Conservation (phyloP, 163 green algal species). For the Trebouxia gelatinosa region DNA sequence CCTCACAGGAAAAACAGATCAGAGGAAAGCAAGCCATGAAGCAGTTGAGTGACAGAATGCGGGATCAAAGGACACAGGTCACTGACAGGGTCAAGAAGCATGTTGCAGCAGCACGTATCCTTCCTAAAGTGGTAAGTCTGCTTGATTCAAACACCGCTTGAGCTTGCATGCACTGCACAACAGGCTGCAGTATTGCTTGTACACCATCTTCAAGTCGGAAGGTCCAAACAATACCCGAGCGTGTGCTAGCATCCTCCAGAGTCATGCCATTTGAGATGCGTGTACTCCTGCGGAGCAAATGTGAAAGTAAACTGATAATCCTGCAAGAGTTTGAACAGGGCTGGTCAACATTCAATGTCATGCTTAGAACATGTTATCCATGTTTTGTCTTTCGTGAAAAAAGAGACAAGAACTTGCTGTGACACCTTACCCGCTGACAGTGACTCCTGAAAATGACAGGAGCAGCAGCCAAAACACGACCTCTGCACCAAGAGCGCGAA, state of each 20-base stretch:
- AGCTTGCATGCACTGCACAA: slow-evolving; percentile 15
- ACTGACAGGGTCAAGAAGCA: slow-evolving; percentile 62
- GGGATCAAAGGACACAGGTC: slow-evolving; percentile 61
- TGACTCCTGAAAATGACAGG: background rate
- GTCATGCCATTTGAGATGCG: slow-evolving; percentile 1
- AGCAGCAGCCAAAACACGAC: background rate
- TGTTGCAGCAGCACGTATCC: slow-evolving; percentile 21
- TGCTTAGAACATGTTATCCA: too few species aligned
- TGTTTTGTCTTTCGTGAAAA: too few species aligned
- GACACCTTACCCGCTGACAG: background rate
- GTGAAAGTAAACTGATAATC: too few species aligned
- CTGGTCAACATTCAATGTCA: too few species aligned
- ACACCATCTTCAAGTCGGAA: background rate
- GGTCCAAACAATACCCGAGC: slow-evolving; percentile 1
- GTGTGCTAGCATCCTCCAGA: background rate
- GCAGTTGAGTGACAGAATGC: slow-evolving; percentile 66
- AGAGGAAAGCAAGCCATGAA: slow-evolving; percentile 60
- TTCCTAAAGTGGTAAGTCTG: slow-evolving; percentile 38
- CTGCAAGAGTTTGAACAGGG: too few species aligned
- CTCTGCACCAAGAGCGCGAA: background rate
- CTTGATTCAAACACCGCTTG: too few species aligned
- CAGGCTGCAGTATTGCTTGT: slow-evolving; percentile 1
- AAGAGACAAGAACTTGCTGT: background rate
- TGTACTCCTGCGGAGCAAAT: background rate
- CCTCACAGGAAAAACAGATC: slow-evolving; percentile 79